Evolutionary conservation across 106 monocot genomes (phyloP).

Genomic region (Gastrodia elata): DNA sequence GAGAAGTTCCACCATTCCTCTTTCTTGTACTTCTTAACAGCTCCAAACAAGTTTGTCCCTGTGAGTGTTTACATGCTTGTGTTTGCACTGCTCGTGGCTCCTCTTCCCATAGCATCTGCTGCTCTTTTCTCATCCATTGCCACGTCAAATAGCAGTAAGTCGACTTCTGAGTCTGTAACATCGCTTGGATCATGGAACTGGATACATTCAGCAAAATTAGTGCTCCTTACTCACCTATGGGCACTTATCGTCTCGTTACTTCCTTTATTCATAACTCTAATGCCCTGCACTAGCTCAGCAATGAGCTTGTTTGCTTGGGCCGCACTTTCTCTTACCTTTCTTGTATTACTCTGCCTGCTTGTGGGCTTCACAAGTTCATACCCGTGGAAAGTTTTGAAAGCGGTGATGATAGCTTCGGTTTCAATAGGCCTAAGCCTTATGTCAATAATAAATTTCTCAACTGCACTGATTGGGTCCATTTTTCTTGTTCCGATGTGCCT

Average conservation of each 20-base stretch:
- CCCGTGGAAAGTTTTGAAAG: slow-evolving; percentile 62
- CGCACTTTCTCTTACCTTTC: slow-evolving; percentile 23
- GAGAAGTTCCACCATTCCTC: slow-evolving; percentile 97
- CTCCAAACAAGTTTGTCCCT: slow-evolving; percentile 80
- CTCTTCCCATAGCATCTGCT: slow-evolving; percentile 75
- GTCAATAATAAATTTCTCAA: slow-evolving; percentile 87
- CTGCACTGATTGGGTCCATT: slow-evolving; percentile 76
- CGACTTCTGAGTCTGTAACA: background rate
- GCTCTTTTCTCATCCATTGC: slow-evolving; percentile 37
- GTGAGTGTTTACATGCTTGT: slow-evolving; percentile 89
- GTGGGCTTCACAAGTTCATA: slow-evolving; percentile 22
- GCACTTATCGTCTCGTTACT: slow-evolving; percentile 42
- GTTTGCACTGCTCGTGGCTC: slow-evolving; percentile 68
- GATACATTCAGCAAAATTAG: slow-evolving; percentile 59
- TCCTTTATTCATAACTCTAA: slow-evolving; percentile 43
- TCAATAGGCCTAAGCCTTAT: slow-evolving; percentile 62
- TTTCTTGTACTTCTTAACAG: slow-evolving; percentile 83
- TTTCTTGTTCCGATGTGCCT: slow-evolving; percentile 69
- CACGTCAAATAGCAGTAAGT: background rate
- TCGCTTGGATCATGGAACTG: slow-evolving; percentile 49
- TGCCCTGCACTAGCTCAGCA: slow-evolving; percentile 24
- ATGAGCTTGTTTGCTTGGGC: slow-evolving; percentile 35
- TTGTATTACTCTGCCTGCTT: slow-evolving; percentile 24
- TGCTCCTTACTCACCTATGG: slow-evolving; percentile 58
- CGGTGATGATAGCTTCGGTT: slow-evolving; percentile 42